Evolutionary conservation across 2,329 filamentous ascomycete genomes (phyloP).

Genomic region (Xylariaceae sp.): DNA sequence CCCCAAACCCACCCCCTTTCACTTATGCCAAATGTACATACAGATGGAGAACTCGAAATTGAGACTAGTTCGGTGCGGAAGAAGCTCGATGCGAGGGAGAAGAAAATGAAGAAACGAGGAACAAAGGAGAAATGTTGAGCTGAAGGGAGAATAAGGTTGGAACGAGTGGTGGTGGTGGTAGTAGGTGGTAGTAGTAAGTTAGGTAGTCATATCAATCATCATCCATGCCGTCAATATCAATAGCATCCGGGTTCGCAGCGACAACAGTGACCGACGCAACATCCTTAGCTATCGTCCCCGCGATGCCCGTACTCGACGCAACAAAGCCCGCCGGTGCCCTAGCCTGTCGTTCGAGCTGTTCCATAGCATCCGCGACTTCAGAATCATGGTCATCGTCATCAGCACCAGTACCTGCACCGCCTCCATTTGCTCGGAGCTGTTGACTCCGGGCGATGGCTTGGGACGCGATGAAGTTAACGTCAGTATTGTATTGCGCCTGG

Average conservation of each 20-base stretch:
- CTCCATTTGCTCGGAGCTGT: constrained; percentile 44
- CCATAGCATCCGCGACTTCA: constrained; percentile 76
- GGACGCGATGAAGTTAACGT: constrained; percentile 96
- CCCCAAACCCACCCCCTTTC: no score
- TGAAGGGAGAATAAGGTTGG: background rate
- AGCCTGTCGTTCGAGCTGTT: constrained; percentile 81
- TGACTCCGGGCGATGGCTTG: constrained; percentile 85
- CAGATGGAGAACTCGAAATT: no score
- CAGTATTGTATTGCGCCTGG: constrained; percentile 96
- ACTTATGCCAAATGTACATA: no score
- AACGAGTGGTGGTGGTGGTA: background rate
- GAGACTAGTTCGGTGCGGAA: no score
- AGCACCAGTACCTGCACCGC: no score
- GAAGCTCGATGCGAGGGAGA: no score
- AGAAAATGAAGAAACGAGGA: no score
- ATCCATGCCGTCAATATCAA: constrained; percentile 72
- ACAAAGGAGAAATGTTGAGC: no score
- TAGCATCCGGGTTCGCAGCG: constrained; percentile 76
- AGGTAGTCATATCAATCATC: constrained; percentile 43
- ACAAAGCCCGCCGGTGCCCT: constrained; percentile 88
- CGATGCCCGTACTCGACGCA: constrained; percentile 71
- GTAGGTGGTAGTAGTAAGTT: no score
- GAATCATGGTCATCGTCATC: no score
- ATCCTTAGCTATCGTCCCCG: constrained; percentile 51
- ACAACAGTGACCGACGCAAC: constrained; percentile 42